These are phyloP conservation scores for Osmanthus fragrans DNA, from an alignment of 257 asterid species.

Conservation along the genomic window DNA sequence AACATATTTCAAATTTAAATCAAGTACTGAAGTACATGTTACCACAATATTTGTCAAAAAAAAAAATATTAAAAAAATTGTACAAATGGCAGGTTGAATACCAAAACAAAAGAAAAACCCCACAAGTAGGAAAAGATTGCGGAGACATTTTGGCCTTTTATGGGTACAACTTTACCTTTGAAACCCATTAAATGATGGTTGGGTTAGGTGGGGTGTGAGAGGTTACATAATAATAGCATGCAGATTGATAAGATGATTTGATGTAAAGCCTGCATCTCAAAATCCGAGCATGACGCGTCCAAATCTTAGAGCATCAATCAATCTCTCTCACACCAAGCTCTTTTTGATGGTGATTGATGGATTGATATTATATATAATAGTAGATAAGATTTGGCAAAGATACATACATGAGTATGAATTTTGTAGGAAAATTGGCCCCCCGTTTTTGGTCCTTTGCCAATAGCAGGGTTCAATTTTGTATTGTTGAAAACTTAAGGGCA, in stretches of 20 bases:
- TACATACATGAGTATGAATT: constrained; percentile 47
- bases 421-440: neutral
- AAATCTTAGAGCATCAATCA: constrained; percentile 34
- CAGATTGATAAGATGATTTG: constrained; percentile 58
- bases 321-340: neutral
- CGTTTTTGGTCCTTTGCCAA: no score
- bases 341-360: constrained; percentile 36
- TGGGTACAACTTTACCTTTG: constrained; percentile 37
- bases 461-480: neutral
- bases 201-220: neutral
- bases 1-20: no score
- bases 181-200: constrained; percentile 7
- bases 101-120: no score
- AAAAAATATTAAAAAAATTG: no score
- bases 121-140: constrained; percentile 28
- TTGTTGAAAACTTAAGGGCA: neutral
- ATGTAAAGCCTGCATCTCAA: constrained; percentile 62
- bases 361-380: neutral
- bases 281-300: constrained; percentile 60
- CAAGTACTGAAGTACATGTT: no score
- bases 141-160: constrained; percentile 37
- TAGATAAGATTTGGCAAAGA: constrained; percentile 60
- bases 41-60: no score
- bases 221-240: constrained; percentile 12
- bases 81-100: no score